Evolutionary conservation across 495 filamentous ascomycete genomes (phyloP).

Genomic region (Hypoxylon cercidicola): DNA sequence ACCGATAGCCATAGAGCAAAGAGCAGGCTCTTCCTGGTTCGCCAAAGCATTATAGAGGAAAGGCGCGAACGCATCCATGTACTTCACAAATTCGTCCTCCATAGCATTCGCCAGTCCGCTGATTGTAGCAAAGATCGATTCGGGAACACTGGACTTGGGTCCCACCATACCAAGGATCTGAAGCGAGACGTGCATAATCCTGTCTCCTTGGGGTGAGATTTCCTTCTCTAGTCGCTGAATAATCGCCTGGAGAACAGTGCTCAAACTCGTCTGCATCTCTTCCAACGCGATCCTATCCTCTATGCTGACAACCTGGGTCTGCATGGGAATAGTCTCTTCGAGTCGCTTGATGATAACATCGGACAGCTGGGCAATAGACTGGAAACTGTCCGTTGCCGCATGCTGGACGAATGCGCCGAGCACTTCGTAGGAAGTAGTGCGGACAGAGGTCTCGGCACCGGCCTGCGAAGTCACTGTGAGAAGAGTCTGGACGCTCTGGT

Average conservation of each 20-base stretch:
- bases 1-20: conserved; percentile 97
- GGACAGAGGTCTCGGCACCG: conserved; percentile 90
- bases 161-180: conserved; percentile 80
- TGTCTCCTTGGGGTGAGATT: conserved; percentile 88
- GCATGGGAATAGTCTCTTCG: conserved; percentile 90
- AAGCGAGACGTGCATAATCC: conserved; percentile 89
- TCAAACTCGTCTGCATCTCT: conserved; percentile 96
- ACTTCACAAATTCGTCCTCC: conserved; percentile 91
- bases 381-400: conserved; percentile 84
- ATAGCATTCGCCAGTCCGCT: conserved; percentile 86
- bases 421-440: conserved; percentile 98
- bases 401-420: conserved; percentile 92
- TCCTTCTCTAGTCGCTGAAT: conserved; percentile 92
- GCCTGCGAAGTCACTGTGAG: conserved; percentile 83
- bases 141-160: conserved; percentile 91
- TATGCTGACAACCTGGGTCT: conserved; percentile 92
- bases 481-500: conserved; percentile 87
- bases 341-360: conserved; percentile 87
- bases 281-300: conserved; percentile 94
- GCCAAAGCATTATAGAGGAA: conserved; percentile 92
- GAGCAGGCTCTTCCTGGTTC: conserved; percentile 92
- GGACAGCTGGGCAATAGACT: conserved; percentile 80
- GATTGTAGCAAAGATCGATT: conserved; percentile 89
- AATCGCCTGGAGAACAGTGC: conserved; percentile 88
- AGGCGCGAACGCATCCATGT: conserved; percentile 93